These are phyloP conservation scores for Penicillium rolfsii DNA, from an alignment of 2,329 filamentous ascomycete genomes.

Conservation along the genomic window DNA sequence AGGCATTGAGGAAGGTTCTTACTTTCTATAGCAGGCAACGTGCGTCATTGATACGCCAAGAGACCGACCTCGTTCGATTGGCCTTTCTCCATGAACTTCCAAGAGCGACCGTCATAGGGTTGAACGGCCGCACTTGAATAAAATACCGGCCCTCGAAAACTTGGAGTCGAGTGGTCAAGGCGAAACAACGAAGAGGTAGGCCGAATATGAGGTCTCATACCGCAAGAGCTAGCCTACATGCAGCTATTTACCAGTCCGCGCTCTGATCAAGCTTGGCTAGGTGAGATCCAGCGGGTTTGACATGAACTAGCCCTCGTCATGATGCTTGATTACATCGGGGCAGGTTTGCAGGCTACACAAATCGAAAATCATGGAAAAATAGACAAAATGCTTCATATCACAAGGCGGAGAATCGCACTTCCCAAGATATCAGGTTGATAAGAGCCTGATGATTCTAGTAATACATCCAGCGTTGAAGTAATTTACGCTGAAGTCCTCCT, in stretches of 20 bases:
- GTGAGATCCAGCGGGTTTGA: neutral
- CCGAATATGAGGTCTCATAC: constrained; percentile 1
- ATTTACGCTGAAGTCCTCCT: constrained; percentile 18
- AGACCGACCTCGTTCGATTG: neutral
- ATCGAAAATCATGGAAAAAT: neutral
- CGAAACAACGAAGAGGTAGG: neutral
- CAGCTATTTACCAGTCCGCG: neutral
- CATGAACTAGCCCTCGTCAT: neutral
- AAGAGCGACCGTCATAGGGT: neutral
- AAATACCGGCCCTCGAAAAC: neutral
- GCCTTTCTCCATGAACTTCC: neutral
- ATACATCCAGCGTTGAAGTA: constrained; percentile 38
- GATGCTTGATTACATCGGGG: neutral
- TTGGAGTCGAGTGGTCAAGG: neutral
- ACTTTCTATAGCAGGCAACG: neutral
- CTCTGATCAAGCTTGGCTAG: neutral
- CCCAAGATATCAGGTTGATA: constrained; percentile 32
- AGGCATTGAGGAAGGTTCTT: neutral
- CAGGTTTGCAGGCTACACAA: neutral
- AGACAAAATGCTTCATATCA: constrained; percentile 26
- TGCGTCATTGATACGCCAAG: neutral
- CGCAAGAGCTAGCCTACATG: neutral
- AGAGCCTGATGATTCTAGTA: constrained; percentile 42
- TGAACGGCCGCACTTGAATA: neutral
- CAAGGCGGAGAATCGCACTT: constrained; percentile 21